Conservation (phyloP, 208 protist genomes). For the Trichomonas gallinae region DNA sequence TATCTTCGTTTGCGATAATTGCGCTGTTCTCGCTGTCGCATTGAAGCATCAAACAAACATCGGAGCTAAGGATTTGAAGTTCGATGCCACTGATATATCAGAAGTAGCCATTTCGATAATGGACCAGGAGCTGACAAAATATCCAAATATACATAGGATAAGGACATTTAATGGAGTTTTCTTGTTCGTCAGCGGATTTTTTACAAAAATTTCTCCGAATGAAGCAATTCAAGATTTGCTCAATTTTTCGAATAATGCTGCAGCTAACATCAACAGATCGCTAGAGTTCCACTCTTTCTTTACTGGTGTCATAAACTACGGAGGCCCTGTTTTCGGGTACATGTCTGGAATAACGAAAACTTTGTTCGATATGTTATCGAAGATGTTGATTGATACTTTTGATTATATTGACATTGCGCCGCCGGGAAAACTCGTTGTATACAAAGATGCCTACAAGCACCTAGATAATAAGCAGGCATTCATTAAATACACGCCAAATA, state of each 20-base stretch:
- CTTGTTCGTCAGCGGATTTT: not conserved
- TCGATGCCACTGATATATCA: not conserved
- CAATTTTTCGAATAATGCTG: not conserved
- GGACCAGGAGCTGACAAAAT: not conserved
- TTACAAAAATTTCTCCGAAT: not conserved
- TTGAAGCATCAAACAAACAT: not conserved
- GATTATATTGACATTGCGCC: not conserved
- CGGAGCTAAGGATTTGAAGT: not conserved
- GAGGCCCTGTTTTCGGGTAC: not conserved
- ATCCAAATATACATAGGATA: not conserved
- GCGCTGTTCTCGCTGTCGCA: not conserved
- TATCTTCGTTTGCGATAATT: not conserved
- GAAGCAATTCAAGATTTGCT: not conserved
- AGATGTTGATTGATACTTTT: not conserved
- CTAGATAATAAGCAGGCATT: not conserved
- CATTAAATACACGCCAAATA: not conserved
- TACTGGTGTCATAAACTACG: not conserved
- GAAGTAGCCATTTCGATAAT: not conserved
- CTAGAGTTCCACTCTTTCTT: not conserved
- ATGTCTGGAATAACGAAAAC: not conserved
- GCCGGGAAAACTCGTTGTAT: not conserved
- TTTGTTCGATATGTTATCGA: not conserved
- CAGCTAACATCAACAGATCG: not conserved
- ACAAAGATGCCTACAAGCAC: not conserved
- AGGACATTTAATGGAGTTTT: not conserved